Conservation (phyloP, 2,329 filamentous ascomycete species). For the Anthostomella pinea region DNA sequence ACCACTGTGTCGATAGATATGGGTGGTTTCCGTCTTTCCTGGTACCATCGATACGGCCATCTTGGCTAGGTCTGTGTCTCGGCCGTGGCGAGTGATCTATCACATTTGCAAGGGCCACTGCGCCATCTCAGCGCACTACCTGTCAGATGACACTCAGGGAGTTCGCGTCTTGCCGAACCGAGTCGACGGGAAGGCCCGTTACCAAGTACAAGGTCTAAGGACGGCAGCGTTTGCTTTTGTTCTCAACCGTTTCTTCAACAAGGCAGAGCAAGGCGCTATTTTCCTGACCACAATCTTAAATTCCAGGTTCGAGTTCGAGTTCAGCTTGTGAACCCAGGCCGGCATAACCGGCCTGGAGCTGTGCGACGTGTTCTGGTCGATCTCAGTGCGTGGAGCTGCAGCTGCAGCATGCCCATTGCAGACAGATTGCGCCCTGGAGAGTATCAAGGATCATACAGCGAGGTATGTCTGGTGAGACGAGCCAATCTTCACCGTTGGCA, state of each 20-base stretch:
- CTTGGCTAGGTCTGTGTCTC: not conserved
- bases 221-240: not conserved
- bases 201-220: conserved; percentile 9
- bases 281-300: too few relatives aligned
- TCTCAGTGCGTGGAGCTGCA: too few relatives aligned
- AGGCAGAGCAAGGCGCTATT: too few relatives aligned
- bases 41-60: too few relatives aligned
- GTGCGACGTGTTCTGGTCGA: too few relatives aligned
- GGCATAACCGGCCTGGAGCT: too few relatives aligned
- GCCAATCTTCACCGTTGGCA: conserved; percentile 26
- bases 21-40: not conserved
- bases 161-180: conserved; percentile 15
- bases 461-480: conserved; percentile 24
- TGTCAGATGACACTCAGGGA: not conserved
- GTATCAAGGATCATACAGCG: conserved; percentile 18
- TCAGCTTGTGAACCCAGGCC: too few relatives aligned
- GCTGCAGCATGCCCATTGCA: conserved; percentile 5
- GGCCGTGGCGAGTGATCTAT: conserved; percentile 4
- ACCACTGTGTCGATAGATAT: too few relatives aligned
- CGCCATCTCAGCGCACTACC: conserved; percentile 11
- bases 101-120: conserved; percentile 10
- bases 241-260: too few relatives aligned
- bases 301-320: too few relatives aligned
- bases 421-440: conserved; percentile 11
- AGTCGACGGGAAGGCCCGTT: conserved; percentile 13